Evolutionary conservation across 1,139 yeast species (phyloP).

Genomic region (Suhomyces bribrorum): DNA sequence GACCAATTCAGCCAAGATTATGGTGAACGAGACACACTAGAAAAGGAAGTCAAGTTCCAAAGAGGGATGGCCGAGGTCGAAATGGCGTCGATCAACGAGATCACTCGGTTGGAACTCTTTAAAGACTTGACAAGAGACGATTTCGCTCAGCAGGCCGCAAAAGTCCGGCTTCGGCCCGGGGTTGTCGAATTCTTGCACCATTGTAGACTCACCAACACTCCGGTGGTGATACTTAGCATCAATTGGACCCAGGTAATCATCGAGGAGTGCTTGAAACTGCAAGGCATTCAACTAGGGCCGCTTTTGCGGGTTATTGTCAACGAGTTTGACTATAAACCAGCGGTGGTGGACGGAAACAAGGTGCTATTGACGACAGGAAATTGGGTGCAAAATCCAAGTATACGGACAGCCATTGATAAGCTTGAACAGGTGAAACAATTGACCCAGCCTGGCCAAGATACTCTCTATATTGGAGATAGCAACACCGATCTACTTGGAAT

Average conservation of each 20-base stretch:
- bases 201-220: conserved; percentile 27
- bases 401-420: conserved; percentile 64
- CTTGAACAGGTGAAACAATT: conserved; percentile 23
- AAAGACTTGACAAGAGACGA: conserved; percentile 37
- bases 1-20: conserved; percentile 18
- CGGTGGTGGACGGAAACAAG: not conserved
- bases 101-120: conserved; percentile 44
- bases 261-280: conserved; percentile 32
- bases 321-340: conserved; percentile 45
- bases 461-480: conserved; percentile 67
- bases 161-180: conserved; percentile 45
- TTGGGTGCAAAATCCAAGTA: conserved; percentile 21
- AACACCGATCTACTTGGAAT: conserved; percentile 60
- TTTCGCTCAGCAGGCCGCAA: conserved; percentile 34
- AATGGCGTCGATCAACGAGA: conserved; percentile 48
- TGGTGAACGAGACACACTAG: conserved; percentile 22
- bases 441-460: conserved; percentile 14
- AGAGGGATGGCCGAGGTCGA: conserved; percentile 50
- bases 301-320: conserved; percentile 38
- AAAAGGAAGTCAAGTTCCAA: conserved; percentile 47
- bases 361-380: conserved; percentile 44
- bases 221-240: conserved; percentile 55
- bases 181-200: conserved; percentile 38
- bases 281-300: conserved; percentile 33
- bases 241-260: conserved; percentile 66